Evolutionary conservation across 2,329 filamentous ascomycete genomes (phyloP).

Genomic region (Penicillium sp.): DNA sequence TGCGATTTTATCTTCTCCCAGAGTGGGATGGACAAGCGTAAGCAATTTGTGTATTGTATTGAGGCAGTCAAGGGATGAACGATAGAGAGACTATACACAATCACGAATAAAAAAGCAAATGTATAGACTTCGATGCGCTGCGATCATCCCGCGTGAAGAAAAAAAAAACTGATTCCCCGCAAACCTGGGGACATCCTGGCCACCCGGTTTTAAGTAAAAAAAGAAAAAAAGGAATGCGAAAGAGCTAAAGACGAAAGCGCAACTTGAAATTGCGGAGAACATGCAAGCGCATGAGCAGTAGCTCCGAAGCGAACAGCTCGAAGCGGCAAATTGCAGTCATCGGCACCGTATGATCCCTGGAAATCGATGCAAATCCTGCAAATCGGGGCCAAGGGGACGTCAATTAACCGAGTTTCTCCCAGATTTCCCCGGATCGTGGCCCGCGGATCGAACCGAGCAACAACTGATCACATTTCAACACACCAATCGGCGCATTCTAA

Average conservation of each 20-base stretch:
- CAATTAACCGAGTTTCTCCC: constrained; percentile 7
- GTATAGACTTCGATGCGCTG: background rate
- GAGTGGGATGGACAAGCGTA: background rate
- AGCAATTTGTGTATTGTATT: background rate
- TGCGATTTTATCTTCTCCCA: background rate
- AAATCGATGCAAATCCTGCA: background rate
- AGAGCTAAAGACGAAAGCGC: background rate
- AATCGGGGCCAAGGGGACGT: background rate
- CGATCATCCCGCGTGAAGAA: background rate
- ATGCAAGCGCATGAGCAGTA: constrained; percentile 11
- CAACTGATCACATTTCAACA: background rate
- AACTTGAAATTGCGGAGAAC: constrained; percentile 18
- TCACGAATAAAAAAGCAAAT: background rate
- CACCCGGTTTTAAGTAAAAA: background rate
- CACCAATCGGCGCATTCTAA: constrained; percentile 15
- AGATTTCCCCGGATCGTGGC: constrained; percentile 13
- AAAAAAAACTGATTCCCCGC: constrained; percentile 13
- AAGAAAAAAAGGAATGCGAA: background rate
- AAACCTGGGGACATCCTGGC: constrained; percentile 17
- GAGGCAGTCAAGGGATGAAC: background rate
- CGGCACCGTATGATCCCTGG: constrained; percentile 11
- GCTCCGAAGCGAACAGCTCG: constrained; percentile 12
- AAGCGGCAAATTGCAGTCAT: constrained; percentile 1
- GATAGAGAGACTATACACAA: background rate
- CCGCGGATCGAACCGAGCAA: constrained; percentile 13